Evolutionary conservation across 1,284 basidiomycete species (phyloP), one percentile per base, ranked within the genome.

Genomic region (Amylostereum areolatum): DNA sequence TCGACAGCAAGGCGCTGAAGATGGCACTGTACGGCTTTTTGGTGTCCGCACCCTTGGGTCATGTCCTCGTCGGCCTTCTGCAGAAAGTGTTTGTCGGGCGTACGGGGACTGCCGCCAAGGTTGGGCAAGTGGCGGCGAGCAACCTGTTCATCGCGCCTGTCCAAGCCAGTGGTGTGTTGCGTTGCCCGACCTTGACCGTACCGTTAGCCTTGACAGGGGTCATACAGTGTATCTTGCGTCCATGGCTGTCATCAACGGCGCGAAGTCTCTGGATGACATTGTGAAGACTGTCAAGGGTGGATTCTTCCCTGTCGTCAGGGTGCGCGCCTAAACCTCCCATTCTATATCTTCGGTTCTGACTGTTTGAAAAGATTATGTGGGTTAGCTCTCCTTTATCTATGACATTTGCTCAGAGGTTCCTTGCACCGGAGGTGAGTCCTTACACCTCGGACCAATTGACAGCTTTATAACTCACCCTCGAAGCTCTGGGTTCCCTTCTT

Each of bases 201-300:
- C 41, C 32, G 47, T 46, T 45, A 57, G 30, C 30, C 4, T 18
- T 11, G 36, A 12, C 33, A 33, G 6, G 27, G 24, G 32, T 24
- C 12, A 43, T 34, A 36, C 52, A 74, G 74, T 75, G 28, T 80
- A 84, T 65, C 73, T 94, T 45, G 72, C 83, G 0, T 89, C 81
- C 43, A 88, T 92, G 82, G 89, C 91, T 4, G 68, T 93, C 45
- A 92, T 96, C 57, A 88, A 86, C 57, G 92, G 92, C 39, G 89
- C 88, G 10, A 80, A 77, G 57, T 80, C 83, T 2, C 57, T 77
- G 6, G 76, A 82, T 35, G 83, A 86, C 34, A 73, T 94, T 48
- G 59, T 79, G 45, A 80, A 77, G 57, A 87, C 88, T 0, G 78
- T 94, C 49, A 85, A 81, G 64, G 77, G 71, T 33, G 85, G 87